These are phyloP conservation scores for Magnaporthiopsis poae DNA, from an alignment of 2,329 filamentous ascomycete genomes.

Conservation along the genomic window DNA sequence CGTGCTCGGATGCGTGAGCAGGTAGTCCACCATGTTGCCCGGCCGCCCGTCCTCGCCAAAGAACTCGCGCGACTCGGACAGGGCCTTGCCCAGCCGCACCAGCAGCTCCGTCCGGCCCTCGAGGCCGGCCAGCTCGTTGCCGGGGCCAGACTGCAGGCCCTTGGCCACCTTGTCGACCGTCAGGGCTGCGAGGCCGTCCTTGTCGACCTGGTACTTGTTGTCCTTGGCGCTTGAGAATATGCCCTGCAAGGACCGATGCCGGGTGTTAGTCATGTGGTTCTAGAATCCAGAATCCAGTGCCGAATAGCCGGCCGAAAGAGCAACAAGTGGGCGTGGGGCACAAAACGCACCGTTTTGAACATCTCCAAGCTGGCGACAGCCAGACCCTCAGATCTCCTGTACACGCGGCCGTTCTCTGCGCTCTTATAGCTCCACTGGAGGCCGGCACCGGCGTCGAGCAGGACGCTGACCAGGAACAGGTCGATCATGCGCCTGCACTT, in stretches of 20 bases:
- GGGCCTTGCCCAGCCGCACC: constrained; percentile 61
- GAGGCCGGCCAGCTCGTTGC: constrained; percentile 74
- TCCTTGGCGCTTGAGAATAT: constrained; percentile 72
- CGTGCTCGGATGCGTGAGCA: constrained; percentile 84
- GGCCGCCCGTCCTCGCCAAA: constrained; percentile 79
- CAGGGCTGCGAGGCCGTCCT: constrained; percentile 62
- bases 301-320: background rate
- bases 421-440: constrained; percentile 89
- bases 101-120: constrained; percentile 76
- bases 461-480: constrained; percentile 68
- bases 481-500: constrained; percentile 67
- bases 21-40: constrained; percentile 90
- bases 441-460: constrained; percentile 81
- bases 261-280: background rate
- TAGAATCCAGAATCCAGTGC: background rate
- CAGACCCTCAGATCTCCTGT: constrained; percentile 77
- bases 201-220: constrained; percentile 86
- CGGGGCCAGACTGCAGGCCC: constrained; percentile 73
- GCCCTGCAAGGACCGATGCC: constrained; percentile 36
- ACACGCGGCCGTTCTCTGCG: constrained; percentile 72
- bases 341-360: constrained; percentile 61
- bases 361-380: constrained; percentile 72
- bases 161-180: constrained; percentile 65
- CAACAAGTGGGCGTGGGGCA: too few species aligned
- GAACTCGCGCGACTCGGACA: constrained; percentile 65